These are phyloP conservation scores for Trichoderma semiorbis DNA, from an alignment of 2,329 filamentous ascomycete species.

Conservation along the genomic window DNA sequence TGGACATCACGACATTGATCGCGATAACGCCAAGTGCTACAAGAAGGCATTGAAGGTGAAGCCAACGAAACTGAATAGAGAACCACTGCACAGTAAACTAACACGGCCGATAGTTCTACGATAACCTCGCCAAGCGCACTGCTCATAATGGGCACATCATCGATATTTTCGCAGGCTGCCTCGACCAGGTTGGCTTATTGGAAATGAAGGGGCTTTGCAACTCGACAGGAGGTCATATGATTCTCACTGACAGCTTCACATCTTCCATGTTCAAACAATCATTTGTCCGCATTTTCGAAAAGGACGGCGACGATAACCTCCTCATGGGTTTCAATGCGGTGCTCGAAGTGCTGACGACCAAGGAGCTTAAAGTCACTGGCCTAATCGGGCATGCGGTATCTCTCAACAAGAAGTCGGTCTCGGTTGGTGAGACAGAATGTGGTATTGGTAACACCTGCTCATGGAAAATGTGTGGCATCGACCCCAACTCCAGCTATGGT, in stretches of 20 bases:
- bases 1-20: slow-evolving; percentile 97
- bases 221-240: slow-evolving; percentile 96
- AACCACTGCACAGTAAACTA: background rate
- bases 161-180: slow-evolving; percentile 94
- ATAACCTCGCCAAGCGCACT: slow-evolving; percentile 86
- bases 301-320: slow-evolving; percentile 90
- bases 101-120: slow-evolving; percentile 70
- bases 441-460: slow-evolving; percentile 98
- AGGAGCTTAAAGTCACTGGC: slow-evolving; percentile 96
- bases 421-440: slow-evolving; percentile 95
- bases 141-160: slow-evolving; percentile 97
- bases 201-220: slow-evolving; percentile 99
- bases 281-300: slow-evolving; percentile 94
- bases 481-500: slow-evolving; percentile 88
- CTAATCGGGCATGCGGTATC: slow-evolving; percentile 96
- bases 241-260: slow-evolving; percentile 95
- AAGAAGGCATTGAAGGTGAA: slow-evolving; percentile 94
- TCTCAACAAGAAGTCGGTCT: slow-evolving; percentile 95
- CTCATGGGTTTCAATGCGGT: slow-evolving; percentile 98
- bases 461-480: slow-evolving; percentile 99
- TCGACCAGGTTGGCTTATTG: slow-evolving; percentile 93
- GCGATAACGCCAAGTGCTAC: slow-evolving; percentile 99
- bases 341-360: slow-evolving; percentile 92
- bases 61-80: background rate
- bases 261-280: slow-evolving; percentile 99